Percentiles rank a stretch among this genome's conserved stretches.
Evolutionary conservation across 768 basidiomycete species (phyloP).

Genomic region (Epithele typhae): DNA sequence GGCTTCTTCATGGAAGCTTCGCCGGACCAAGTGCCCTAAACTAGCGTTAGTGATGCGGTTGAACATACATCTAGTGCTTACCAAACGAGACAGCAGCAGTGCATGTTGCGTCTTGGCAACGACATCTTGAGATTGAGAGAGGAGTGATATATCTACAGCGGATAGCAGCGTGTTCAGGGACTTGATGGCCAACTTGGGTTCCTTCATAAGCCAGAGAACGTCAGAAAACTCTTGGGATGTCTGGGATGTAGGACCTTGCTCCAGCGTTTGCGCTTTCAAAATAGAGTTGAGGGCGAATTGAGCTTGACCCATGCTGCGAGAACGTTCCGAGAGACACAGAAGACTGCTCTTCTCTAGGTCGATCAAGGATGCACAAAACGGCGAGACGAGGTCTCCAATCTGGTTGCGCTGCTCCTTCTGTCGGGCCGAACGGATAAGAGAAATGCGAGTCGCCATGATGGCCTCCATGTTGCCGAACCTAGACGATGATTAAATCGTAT

Average conservation of each 20-base stretch:
- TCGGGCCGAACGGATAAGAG: conserved; percentile 69
- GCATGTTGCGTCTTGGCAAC: conserved; percentile 27
- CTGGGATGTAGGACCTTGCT: conserved; percentile 39
- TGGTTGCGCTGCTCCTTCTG: conserved; percentile 69
- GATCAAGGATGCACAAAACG: conserved; percentile 45
- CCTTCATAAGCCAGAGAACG: conserved; percentile 85
- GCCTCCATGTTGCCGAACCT: conserved; percentile 77
- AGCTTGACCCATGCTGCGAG: conserved; percentile 59
- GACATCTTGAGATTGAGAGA: too few relatives aligned
- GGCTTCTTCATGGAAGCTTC: conserved; percentile 83
- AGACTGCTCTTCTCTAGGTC: conserved; percentile 69
- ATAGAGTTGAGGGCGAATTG: conserved; percentile 89
- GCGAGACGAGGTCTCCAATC: conserved; percentile 65
- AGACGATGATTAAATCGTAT: neutral
- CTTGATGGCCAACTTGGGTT: conserved; percentile 79
- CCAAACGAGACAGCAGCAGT: conserved; percentile 60
- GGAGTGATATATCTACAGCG: too few relatives aligned
- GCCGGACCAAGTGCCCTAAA: conserved; percentile 86
- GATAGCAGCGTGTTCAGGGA: conserved; percentile 47
- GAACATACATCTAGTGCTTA: conserved; percentile 29
- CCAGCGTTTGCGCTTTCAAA: conserved; percentile 66
- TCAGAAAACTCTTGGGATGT: conserved; percentile 81
- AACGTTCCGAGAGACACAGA: conserved; percentile 64
- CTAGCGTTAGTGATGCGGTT: neutral
- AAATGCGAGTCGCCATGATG: conserved; percentile 76